Percentiles rank a stretch among this genome's conserved stretches.
phyloP scores from a whole-genome alignment of 345 rosid genomes.

The Eucalyptus polybractea region DNA sequence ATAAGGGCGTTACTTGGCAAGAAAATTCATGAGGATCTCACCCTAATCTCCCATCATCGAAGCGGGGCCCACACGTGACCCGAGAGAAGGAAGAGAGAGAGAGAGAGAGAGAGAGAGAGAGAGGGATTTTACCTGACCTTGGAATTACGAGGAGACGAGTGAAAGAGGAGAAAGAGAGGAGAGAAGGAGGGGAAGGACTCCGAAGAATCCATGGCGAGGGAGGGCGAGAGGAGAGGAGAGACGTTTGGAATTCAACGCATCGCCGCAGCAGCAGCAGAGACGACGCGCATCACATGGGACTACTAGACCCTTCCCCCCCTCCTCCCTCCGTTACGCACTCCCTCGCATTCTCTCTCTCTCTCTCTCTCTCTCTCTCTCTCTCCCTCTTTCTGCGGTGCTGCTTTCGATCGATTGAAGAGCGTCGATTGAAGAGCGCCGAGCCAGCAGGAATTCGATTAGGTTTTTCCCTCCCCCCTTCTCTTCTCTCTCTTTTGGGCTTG shows the following conservation, averaged over 20 bases:
- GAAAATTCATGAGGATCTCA: not conserved
- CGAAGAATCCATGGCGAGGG: not conserved
- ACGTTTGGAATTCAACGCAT: not conserved
- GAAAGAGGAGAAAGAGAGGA: not conserved
- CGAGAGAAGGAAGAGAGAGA: not conserved
- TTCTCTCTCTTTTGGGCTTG: not conserved
- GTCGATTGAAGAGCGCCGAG: not conserved
- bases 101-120: not conserved
- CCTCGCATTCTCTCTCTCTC: not conserved
- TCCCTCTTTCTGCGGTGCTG: not conserved
- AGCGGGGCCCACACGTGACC: not conserved
- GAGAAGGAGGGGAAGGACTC: not conserved
- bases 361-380: not conserved
- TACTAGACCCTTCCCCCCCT: not conserved
- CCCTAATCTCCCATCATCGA: not conserved
- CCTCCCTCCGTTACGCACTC: not conserved
- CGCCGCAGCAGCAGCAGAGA: not conserved
- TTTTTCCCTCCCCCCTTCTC: not conserved
- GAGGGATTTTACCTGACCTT: not conserved
- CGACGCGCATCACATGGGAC: not conserved
- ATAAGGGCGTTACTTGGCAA: accelerated
- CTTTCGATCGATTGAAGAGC: not conserved
- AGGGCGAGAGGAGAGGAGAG: not conserved
- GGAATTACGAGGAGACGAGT: not conserved
- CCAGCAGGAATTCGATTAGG: not conserved